Conservation (phyloP, 129 eudicot species). For the Flaveria robusta region DNA sequence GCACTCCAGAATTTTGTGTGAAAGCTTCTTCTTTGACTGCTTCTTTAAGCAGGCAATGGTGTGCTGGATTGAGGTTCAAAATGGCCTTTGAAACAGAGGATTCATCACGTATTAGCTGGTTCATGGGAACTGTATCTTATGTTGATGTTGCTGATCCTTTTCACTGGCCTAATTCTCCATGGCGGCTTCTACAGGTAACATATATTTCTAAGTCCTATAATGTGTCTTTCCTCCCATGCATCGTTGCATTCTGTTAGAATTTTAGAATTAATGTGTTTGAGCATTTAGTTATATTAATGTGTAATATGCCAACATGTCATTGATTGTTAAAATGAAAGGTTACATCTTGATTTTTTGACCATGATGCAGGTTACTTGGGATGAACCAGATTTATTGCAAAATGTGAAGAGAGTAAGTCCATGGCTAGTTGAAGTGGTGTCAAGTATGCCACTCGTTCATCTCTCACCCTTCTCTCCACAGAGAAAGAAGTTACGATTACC, state of each 20-base stretch:
- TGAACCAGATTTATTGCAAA: constrained; percentile 82
- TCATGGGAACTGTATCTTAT: constrained; percentile 78
- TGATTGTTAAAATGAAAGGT: constrained; percentile 4
- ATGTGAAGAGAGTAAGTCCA: constrained; percentile 89
- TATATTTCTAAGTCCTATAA: not conserved
- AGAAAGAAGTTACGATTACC: constrained; percentile 72
- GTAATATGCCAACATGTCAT: constrained; percentile 6
- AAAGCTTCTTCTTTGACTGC: constrained; percentile 67
- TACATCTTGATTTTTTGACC: not conserved
- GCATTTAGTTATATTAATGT: not conserved
- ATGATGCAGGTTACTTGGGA: constrained; percentile 76
- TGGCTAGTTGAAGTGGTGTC: constrained; percentile 86
- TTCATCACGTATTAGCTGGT: constrained; percentile 85
- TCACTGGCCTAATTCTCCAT: constrained; percentile 95
- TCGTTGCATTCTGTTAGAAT: constrained; percentile 11
- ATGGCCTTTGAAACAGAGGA: constrained; percentile 96
- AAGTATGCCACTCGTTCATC: constrained; percentile 63
- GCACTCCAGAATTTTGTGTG: constrained; percentile 83
- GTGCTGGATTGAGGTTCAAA: constrained; percentile 85
- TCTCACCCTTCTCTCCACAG: constrained; percentile 78
- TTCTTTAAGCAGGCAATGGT: constrained; percentile 75
- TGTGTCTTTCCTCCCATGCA: not conserved
- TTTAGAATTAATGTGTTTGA: constrained; percentile 9
- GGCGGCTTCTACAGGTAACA: constrained; percentile 87
- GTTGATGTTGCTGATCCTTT: constrained; percentile 80